Evolutionary conservation across 176 grass and related monocot species (phyloP).

Genomic region (Neostapfia colusana): DNA sequence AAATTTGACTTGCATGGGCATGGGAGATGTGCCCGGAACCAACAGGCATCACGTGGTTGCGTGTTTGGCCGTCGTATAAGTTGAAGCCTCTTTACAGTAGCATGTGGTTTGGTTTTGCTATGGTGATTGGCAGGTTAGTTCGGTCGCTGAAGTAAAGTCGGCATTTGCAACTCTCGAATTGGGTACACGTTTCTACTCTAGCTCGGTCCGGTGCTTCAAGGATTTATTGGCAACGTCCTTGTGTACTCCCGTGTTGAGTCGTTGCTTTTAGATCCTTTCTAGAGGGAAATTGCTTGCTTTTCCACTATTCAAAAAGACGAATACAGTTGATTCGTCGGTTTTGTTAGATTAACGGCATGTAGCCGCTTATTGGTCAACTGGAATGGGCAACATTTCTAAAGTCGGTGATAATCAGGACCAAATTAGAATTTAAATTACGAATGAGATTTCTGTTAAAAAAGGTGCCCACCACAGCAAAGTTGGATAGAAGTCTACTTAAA

Average conservation of each 20-base stretch:
- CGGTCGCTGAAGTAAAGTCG: background rate
- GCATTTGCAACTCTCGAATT: background rate
- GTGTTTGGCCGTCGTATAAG: background rate
- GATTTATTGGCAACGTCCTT: too few relatives aligned
- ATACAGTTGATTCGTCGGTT: too few relatives aligned
- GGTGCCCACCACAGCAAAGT: background rate
- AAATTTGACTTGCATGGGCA: conserved; percentile 8
- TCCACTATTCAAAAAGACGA: too few relatives aligned
- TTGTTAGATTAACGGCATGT: too few relatives aligned
- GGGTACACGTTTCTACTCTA: too few relatives aligned
- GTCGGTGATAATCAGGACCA: background rate
- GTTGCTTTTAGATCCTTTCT: too few relatives aligned
- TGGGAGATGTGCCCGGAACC: conserved; percentile 4
- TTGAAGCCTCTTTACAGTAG: background rate
- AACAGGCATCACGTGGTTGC: background rate
- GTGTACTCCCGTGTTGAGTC: too few relatives aligned
- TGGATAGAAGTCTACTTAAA: background rate
- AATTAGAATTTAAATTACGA: background rate
- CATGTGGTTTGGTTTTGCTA: background rate
- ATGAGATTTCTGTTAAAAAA: background rate
- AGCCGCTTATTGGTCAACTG: too few relatives aligned
- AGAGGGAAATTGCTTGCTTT: too few relatives aligned
- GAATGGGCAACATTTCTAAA: background rate
- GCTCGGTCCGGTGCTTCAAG: too few relatives aligned
- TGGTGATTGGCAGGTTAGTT: background rate